These are phyloP conservation scores for Triglochin maritima DNA, from an alignment of 106 monocot species.

Conservation along the genomic window DNA sequence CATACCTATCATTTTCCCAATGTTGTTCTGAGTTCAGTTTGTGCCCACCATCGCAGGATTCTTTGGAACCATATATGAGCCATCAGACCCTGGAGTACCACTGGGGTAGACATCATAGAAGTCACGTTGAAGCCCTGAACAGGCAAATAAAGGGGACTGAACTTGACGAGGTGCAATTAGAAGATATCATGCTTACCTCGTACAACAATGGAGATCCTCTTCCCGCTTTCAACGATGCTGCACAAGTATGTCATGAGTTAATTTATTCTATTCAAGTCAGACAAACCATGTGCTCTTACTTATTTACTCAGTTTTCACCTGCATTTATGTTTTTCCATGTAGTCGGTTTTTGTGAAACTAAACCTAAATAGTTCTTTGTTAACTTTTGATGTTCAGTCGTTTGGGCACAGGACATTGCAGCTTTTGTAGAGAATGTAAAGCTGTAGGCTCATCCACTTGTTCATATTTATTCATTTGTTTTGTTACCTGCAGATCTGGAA, in stretches of 20 bases:
- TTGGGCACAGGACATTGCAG: not conserved
- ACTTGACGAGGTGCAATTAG: slow-evolving; percentile 37
- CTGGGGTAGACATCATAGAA: slow-evolving; percentile 69
- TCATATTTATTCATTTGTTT: not conserved
- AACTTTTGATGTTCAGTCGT: not conserved
- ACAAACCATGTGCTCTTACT: not conserved
- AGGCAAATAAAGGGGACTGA: slow-evolving; percentile 46
- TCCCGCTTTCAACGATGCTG: slow-evolving; percentile 64
- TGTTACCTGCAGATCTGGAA: slow-evolving; percentile 61
- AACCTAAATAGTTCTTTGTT: not conserved
- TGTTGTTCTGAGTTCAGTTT: not conserved
- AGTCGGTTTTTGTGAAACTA: no score
- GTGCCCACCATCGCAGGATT: slow-evolving; percentile 19
- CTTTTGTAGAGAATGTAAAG: no score
- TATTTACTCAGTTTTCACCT: not conserved
- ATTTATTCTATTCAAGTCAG: no score
- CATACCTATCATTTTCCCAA: not conserved
- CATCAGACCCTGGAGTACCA: slow-evolving; percentile 57
- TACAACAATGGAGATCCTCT: slow-evolving; percentile 67
- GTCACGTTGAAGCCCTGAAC: slow-evolving; percentile 66
- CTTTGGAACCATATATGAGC: slow-evolving; percentile 84
- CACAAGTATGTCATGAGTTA: slow-evolving; percentile 36
- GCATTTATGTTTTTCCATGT: not conserved
- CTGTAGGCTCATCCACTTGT: no score
- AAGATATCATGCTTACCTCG: slow-evolving; percentile 43